phyloP scores from a whole-genome alignment of 371 early-diverging fungal species.

The Saksenaea vasiformis region DNA sequence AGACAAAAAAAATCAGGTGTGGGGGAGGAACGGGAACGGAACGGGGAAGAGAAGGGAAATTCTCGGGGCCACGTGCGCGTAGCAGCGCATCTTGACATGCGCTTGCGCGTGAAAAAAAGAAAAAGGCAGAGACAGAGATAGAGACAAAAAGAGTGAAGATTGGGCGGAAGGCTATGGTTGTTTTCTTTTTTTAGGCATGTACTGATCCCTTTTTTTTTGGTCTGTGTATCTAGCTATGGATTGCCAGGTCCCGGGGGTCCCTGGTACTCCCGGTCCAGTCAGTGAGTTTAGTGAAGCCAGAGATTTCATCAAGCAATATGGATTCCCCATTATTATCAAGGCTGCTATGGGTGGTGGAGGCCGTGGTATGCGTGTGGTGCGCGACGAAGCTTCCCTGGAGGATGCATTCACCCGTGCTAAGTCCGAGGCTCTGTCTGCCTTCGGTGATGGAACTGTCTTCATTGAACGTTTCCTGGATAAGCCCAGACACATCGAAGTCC shows the following conservation, averaged over 20 bases:
- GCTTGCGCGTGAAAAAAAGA: background rate
- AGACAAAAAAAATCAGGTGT: conserved; percentile 14
- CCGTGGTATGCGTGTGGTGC: conserved; percentile 95
- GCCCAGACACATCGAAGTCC: conserved; percentile 98
- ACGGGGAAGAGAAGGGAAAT: background rate
- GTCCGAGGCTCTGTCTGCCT: conserved; percentile 89
- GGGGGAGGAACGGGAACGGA: background rate
- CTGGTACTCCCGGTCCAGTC: conserved; percentile 88
- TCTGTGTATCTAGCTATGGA: conserved; percentile 62
- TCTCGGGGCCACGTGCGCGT: too few species aligned
- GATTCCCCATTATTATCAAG: conserved; percentile 96
- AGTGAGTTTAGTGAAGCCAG: conserved; percentile 63
- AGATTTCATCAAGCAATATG: conserved; percentile 77
- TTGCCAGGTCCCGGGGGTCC: conserved; percentile 84
- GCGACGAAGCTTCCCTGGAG: conserved; percentile 63
- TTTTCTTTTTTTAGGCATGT: background rate
- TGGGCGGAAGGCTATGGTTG: background rate
- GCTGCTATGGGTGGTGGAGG: conserved; percentile 98
- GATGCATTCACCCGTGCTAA: conserved; percentile 81
- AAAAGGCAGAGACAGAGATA: background rate
- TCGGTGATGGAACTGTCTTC: conserved; percentile 95
- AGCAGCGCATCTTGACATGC: background rate
- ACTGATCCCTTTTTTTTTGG: background rate
- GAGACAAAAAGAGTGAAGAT: background rate
- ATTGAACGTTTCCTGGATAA: conserved; percentile 91